Base-by-base conservation (phyloP, 192 early-diverging fungal genomes). In the Podila minutissima region DNA sequence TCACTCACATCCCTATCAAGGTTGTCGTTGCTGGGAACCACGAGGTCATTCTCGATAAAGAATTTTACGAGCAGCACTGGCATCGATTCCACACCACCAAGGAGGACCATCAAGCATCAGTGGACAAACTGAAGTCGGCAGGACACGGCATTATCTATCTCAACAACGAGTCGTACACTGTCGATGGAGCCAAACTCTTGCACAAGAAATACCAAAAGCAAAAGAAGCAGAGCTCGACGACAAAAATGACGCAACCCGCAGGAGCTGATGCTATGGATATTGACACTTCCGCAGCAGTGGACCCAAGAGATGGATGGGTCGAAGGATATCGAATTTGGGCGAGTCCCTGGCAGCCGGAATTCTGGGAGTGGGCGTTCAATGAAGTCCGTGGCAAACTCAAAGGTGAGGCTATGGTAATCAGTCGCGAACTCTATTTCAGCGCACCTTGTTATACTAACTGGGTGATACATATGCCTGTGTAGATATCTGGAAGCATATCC, bases 1-100 rank as follows among this genome's bases (percentile, higher is more conserved):
- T 78, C 49, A 66, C 38, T 6, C 63, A 78, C 35, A 66, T 51
- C 17, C 69, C 69, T 38, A 11, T 67, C 46, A 78, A 78, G 60
- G 41, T 78, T 57, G 59, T 78, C 24, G 55, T 78, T 62, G 75
- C 75, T 8, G 75, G 75, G 28, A 78, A 78, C 32, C 75, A 78
- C 20, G 75, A 78, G 13, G 48, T 72, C n/a, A 72, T 65, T 19
- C 64, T 78, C 11, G 64, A 78, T 17, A 66, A 62, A 20, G 58
- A 60, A 29, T 78, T 78, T 67, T 78, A 78, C 51, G 75, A 78
- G 62, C 4, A 60, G 65, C 55, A 71, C 31, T 78, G 75, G 75
- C 12, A 37, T 37, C 31, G 48, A 67, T 78, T 78, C 41, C 75
- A 78, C 20, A 49, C 28, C 31, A 29, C 59, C 61, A 71, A 78